phyloP scores from a whole-genome alignment of 179 eudicot species.

The Beta lomatogona region DNA sequence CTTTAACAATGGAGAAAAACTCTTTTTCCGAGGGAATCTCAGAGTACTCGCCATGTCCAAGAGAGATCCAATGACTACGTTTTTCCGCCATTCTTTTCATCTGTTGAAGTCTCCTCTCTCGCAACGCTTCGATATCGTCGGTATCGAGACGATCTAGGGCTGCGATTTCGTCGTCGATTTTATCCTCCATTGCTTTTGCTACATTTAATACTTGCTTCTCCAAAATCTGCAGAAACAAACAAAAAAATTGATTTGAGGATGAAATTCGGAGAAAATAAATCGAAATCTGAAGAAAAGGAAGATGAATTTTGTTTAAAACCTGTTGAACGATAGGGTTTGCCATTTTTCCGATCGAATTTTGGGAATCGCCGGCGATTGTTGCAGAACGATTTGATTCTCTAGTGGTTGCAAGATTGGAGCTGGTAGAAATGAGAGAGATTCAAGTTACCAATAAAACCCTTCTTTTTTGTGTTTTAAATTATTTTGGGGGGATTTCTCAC shows the following conservation, averaged over 20 bases:
- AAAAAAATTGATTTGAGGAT: not conserved
- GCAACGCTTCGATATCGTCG: constrained; percentile 79
- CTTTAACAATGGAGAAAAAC: constrained; percentile 75
- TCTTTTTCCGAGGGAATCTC: constrained; percentile 88
- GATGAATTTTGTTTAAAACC: constrained; percentile 31
- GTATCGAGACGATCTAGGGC: constrained; percentile 75
- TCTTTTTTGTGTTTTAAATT: too few species aligned
- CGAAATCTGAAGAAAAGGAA: not conserved
- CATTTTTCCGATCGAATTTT: constrained; percentile 37
- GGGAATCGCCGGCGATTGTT: not conserved
- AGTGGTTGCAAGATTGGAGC: not conserved
- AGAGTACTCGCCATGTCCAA: constrained; percentile 88
- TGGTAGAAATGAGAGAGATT: too few species aligned
- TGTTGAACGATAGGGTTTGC: constrained; percentile 59
- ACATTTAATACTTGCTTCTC: constrained; percentile 82
- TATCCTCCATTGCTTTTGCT: constrained; percentile 86
- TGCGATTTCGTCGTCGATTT: constrained; percentile 81
- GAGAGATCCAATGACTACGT: constrained; percentile 74
- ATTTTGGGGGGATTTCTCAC: too few species aligned
- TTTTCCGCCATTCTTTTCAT: constrained; percentile 98
- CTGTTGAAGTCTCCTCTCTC: constrained; percentile 80
- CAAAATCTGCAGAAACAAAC: constrained; percentile 46
- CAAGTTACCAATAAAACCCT: too few species aligned
- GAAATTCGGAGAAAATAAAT: not conserved
- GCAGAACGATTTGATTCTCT: not conserved